Evolutionary conservation across 2,329 filamentous ascomycete genomes (phyloP), one percentile per base, ranked within the genome.

Genomic region (Blastomyces silverae): DNA sequence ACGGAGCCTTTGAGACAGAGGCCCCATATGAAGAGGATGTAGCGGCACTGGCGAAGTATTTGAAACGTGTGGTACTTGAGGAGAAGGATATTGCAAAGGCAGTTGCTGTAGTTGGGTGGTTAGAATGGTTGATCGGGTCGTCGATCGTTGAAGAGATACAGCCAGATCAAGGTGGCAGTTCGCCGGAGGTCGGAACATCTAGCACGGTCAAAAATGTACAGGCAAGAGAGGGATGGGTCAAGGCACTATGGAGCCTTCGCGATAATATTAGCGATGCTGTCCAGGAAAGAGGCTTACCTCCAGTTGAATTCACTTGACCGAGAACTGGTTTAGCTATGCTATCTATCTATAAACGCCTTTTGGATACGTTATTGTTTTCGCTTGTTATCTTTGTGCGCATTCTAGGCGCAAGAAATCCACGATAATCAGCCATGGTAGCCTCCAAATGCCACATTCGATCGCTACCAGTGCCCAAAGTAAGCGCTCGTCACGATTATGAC

Each of bases 11-110:
- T 66, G 79, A 76, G 46, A 81, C 81, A 5, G 88, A 92, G 2
- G 91, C 90, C 0, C 94, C 94, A 1, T 92, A 94, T 75, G 77
- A 78, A 0, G 86, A 89, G 65, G 94, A 99, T 75, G 87, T 93
- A 0, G 83, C 82, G 52, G 87, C 92, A 48, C 80, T 97, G 66
- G 85, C 83, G 63, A 84, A 81, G 72, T 97, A 96, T 75, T 75
- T 97, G 39, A 80, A 74, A 5, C 83, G 83, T 34, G 90, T 97
- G 0, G 83, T 96, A 0, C 66, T 78, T 0, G 87, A 93, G 65
- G 94, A 97, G 75, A 81, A 83, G 65, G 88, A 97, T 73, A 82
- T 94, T 77, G 83, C 83, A 5, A 96, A 96, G 76, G 90, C 85
- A 0, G 82, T 85, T 1, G 84, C 84, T 15, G 77, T 94, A 22